Evolutionary conservation across 805 yeast genomes (phyloP), one percentile per base, ranked within the genome.

Genomic region (Candida morakotiae): DNA sequence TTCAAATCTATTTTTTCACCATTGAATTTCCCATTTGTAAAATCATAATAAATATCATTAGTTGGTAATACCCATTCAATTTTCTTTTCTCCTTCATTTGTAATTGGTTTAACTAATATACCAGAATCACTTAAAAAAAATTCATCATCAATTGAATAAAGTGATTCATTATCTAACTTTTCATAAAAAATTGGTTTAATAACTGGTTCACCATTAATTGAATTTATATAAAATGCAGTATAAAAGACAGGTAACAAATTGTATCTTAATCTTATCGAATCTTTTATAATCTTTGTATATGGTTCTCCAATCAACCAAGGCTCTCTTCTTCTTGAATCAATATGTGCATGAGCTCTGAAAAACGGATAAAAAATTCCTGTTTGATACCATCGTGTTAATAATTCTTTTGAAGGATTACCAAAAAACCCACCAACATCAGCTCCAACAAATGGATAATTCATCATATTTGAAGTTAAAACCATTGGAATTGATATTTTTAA

Each of bases 361-460:
- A 93, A 93, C 24, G 98, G 98, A 60, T 91, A 89, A 83, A 94
- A 91, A 20, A 85, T 77, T 41, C 97, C 98, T 2, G 95, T 73
- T 58, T 93, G 98, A 56, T 89, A 91, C 98, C 98, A 93, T 52
- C 99, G 73, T 0, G 85, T 75, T 40, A 87, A 67, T 42, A 93
- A 62, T 52, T 93, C 98, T 24, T 75, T 70, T 0, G 79, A 65
- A 0, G 98, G 98, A 55, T 93, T 75, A 3, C 95, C 95, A 53
- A 88, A 89, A 55, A 93, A 93, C 0, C 99, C 98, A 23, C 96
- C 98, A 31, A 93, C 91, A 64, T 93, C 99, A 7, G 96, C 91
- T 7, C 99, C 99, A 5, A 84, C 74, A 62, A 89, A 91, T 21
- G 96, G 96, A 79, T 79, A 81, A 7, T 95, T 95, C 1, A 78